phyloP scores from a whole-genome alignment of 179 eudicot species.

The Monotropa hypopitys region DNA sequence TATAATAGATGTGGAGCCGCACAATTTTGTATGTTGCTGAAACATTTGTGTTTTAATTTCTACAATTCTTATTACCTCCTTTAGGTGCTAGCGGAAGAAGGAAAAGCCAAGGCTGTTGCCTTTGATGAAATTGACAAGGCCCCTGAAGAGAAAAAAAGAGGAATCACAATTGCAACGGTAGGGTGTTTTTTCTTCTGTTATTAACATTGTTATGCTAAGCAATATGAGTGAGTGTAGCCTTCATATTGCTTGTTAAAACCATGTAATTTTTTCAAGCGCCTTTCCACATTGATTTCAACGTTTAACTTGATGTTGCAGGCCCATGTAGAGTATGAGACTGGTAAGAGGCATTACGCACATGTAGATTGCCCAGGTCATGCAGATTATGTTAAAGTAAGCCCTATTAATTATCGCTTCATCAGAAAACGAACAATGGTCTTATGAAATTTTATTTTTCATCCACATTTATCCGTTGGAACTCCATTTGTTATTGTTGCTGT shows the following conservation, averaged over 20 bases:
- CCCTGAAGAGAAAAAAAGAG: slow-evolving; percentile 96
- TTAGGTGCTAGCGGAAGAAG: slow-evolving; percentile 82
- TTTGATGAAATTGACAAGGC: slow-evolving; percentile 98
- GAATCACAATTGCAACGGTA: slow-evolving; percentile 87
- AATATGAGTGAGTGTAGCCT: not conserved
- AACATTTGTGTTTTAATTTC: not conserved
- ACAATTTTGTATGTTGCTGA: not conserved
- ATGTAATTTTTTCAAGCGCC: not conserved
- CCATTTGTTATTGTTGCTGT: not conserved
- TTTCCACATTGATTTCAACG: not conserved
- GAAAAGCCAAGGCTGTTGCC: slow-evolving; percentile 87
- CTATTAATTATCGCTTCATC: not conserved
- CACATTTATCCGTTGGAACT: not conserved
- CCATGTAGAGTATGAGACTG: slow-evolving; percentile 94
- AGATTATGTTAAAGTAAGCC: slow-evolving; percentile 88
- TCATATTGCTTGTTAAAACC: not conserved
- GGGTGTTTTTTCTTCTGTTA: slow-evolving; percentile 9
- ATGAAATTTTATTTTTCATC: not conserved
- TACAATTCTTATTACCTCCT: slow-evolving; percentile 1
- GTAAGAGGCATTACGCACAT: slow-evolving; percentile 82
- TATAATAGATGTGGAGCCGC: not conserved
- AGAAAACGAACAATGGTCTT: not conserved
- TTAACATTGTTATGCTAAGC: not conserved
- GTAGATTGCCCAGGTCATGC: slow-evolving; percentile 98
- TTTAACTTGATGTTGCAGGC: slow-evolving; percentile 40